Evolutionary conservation across 495 filamentous ascomycete genomes (phyloP), one percentile per base, ranked within the genome.

Genomic region (Daldinia vernicosa): DNA sequence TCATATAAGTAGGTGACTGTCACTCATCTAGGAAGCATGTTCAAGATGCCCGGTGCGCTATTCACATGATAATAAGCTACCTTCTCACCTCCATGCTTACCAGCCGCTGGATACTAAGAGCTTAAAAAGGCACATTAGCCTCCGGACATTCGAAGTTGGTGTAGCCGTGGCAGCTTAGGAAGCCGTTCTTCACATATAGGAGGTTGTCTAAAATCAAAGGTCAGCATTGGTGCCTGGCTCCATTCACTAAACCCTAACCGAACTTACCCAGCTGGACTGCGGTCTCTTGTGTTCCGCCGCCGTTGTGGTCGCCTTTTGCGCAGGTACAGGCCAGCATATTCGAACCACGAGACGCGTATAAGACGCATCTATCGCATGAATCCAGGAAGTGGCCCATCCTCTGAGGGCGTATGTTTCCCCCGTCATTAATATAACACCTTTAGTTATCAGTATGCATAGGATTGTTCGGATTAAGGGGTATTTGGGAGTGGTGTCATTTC

Each of bases 371-470:
- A 14, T 27, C 15, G 39, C 67, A 65, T 14, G 61, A 56, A 19
- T 40, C 4, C 7, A 45, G 12, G 50, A 66, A 65, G 37, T 30
- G 14, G 15, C 67, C 60, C 19, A 61, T 7, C 12, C 12, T 50
- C n/a, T 57, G 55, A 22, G 50, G 14, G 2, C 2, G 14, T n/a
- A 66, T 61, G 22, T 47, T 60, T 14, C 67, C 67, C 8, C 28
- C 30, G 12, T 56, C 47, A n/a, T 70, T 70, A 14, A 37, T 32
- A n/a, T 65, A 66, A 15, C 61, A 70, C 62, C 61, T 70, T 51
- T 12, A 1, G 14, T n/a, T n/a, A 30, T 53, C 11, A 53, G 50
- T 47, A 47, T 47, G 5, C 4, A 1, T 24, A 4, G 22, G 24
- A 11, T 1, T 6, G 9, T 11, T 11, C 17, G 22, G 19, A 9